Evolutionary conservation across 805 yeast species (phyloP).

Genomic region (Ogataea ganodermae): DNA sequence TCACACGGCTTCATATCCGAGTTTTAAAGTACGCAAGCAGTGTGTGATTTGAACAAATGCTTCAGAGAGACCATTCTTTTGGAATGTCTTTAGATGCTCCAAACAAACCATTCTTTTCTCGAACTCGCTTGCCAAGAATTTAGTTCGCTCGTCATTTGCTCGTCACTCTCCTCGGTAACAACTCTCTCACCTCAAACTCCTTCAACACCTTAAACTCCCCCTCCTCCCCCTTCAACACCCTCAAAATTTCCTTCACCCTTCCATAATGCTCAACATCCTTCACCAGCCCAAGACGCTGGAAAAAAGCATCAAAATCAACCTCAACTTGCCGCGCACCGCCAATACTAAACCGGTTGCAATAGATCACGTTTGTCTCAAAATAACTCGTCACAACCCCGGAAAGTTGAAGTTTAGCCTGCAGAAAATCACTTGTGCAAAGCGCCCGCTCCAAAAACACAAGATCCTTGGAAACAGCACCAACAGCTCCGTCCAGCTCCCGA

Average conservation of each 20-base stretch:
- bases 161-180: slow-evolving; percentile 14
- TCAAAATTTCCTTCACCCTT: slow-evolving; percentile 21
- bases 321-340: slow-evolving; percentile 39
- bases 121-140: too few relatives aligned
- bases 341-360: slow-evolving; percentile 38
- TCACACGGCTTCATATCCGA: too few relatives aligned
- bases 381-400: slow-evolving; percentile 36
- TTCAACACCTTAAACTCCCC: slow-evolving; percentile 9
- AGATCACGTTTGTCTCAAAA: slow-evolving; percentile 40
- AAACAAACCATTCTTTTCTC: too few relatives aligned
- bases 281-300: slow-evolving; percentile 28
- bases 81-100: too few relatives aligned
- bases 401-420: slow-evolving; percentile 28
- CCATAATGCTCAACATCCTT: slow-evolving; percentile 25
- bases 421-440: slow-evolving; percentile 34
- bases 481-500: slow-evolving; percentile 28
- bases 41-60: too few relatives aligned
- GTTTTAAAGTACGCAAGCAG: too few relatives aligned
- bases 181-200: slow-evolving; percentile 18
- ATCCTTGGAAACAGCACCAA: slow-evolving; percentile 30
- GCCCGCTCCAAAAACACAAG: slow-evolving; percentile 34
- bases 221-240: slow-evolving; percentile 13
- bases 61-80: too few relatives aligned
- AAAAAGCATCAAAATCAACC: slow-evolving; percentile 35
- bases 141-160: not conserved